Percentiles rank a stretch among this genome's conserved stretches.
These are phyloP conservation scores for Flagelloscypha sp. DNA, from an alignment of 768 basidiomycete species.

Conservation along the genomic window DNA sequence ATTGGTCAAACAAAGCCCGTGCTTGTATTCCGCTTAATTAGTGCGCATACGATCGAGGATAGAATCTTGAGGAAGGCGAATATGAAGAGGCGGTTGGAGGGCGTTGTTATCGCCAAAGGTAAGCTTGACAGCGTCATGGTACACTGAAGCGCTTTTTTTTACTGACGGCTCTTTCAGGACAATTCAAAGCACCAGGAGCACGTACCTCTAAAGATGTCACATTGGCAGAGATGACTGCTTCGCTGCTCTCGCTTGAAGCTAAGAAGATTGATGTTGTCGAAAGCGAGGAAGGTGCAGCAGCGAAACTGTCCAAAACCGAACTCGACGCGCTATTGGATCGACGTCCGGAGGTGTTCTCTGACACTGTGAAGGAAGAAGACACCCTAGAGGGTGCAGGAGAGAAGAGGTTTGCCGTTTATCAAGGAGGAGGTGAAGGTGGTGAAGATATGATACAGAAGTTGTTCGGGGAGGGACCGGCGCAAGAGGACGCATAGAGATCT, in stretches of 20 bases:
- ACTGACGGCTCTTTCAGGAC: constrained; percentile 36
- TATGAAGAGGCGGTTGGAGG: constrained; percentile 87
- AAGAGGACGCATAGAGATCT: too few relatives aligned
- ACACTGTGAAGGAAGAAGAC: constrained; percentile 59
- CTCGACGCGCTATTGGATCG: constrained; percentile 77
- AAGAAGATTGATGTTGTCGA: constrained; percentile 86
- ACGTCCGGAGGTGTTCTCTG: constrained; percentile 60
- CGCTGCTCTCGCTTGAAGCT: constrained; percentile 71
- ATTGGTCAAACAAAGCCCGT: constrained; percentile 93
- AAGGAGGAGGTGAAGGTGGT: too few relatives aligned
- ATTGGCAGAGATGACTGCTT: constrained; percentile 74
- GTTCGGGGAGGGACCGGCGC: too few relatives aligned
- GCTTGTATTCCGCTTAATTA: constrained; percentile 80
- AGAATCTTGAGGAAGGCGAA: constrained; percentile 84
- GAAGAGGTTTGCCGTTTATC: too few relatives aligned
- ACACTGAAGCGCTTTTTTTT: background rate
- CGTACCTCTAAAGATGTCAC: constrained; percentile 49
- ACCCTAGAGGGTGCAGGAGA: too few relatives aligned
- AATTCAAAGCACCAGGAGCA: constrained; percentile 71
- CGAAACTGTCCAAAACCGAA: constrained; percentile 76
- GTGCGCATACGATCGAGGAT: constrained; percentile 84
- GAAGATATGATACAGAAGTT: too few relatives aligned
- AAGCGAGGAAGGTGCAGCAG: constrained; percentile 58
- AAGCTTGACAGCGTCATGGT: constrained; percentile 5
- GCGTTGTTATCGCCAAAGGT: constrained; percentile 92